Evolutionary conservation across 2,329 filamentous ascomycete species (phyloP).

Genomic region (Calonectria pseudoreteaudii): DNA sequence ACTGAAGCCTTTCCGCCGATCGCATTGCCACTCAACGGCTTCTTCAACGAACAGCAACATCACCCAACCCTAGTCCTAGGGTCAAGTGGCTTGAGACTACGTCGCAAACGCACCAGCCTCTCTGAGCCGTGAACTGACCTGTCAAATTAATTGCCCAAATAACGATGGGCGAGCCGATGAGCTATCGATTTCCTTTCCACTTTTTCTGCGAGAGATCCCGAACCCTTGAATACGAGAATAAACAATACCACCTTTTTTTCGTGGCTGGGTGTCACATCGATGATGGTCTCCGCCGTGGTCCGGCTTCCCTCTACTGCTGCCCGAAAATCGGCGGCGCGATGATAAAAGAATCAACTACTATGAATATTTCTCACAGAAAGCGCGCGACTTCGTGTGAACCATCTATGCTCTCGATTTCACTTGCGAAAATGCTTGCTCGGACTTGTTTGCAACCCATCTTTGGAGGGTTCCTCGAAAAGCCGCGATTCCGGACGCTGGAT

Average conservation of each 20-base stretch:
- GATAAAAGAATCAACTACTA: background rate
- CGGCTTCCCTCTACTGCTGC: background rate
- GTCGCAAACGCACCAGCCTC: background rate
- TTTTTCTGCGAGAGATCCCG: too few relatives aligned
- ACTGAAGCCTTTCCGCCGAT: background rate
- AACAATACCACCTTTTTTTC: background rate
- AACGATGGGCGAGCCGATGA: too few relatives aligned
- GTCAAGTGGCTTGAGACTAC: background rate
- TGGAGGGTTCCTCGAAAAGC: background rate
- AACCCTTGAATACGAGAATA: too few relatives aligned
- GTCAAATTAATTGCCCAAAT: background rate
- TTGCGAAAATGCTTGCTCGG: background rate
- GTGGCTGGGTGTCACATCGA: too few relatives aligned
- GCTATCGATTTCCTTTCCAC: too few relatives aligned
- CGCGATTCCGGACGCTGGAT: background rate
- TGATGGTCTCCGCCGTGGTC: background rate
- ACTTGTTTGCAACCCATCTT: background rate
- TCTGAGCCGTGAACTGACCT: background rate
- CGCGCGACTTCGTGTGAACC: background rate
- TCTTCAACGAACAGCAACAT: background rate
- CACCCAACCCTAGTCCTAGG: background rate
- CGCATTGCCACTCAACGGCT: background rate
- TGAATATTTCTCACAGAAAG: background rate
- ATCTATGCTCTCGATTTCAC: background rate
- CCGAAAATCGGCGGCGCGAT: background rate